phyloP scores from a whole-genome alignment of 2,329 filamentous ascomycete genomes.

The Epichloe sibirici region DNA sequence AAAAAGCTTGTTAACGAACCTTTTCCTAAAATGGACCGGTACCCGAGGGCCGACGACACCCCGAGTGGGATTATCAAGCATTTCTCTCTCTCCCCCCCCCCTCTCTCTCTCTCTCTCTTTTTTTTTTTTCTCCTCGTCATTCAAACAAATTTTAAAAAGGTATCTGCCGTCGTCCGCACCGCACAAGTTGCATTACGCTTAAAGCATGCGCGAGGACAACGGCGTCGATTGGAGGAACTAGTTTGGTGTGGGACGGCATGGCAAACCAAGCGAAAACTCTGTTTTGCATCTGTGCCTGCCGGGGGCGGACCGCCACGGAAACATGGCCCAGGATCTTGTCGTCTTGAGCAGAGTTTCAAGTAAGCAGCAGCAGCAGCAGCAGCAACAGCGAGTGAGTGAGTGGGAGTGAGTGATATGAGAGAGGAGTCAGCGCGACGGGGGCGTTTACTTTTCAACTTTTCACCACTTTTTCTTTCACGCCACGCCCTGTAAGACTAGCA shows the following conservation, averaged over 20 bases:
- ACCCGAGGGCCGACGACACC: too few relatives aligned
- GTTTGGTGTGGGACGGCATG: background rate
- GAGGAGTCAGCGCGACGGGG: too few relatives aligned
- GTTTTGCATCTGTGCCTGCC: slow-evolving; percentile 5
- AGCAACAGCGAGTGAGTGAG: too few relatives aligned
- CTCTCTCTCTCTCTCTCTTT: too few relatives aligned
- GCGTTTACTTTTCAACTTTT: too few relatives aligned
- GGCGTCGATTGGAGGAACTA: background rate
- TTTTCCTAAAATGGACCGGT: too few relatives aligned
- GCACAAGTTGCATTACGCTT: background rate
- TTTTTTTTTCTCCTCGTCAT: background rate
- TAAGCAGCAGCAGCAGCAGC: too few relatives aligned
- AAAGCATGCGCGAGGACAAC: background rate
- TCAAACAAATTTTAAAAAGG: background rate
- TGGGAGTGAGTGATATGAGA: too few relatives aligned
- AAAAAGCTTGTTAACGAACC: too few relatives aligned
- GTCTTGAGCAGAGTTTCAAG: background rate
- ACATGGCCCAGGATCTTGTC: background rate
- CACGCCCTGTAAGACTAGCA: too few relatives aligned
- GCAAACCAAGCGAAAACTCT: slow-evolving; percentile 4
- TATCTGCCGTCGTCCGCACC: background rate
- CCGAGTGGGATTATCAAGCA: too few relatives aligned
- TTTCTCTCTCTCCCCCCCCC: background rate
- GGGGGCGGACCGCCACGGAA: slow-evolving; percentile 5
- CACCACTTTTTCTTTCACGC: too few relatives aligned